Percentiles rank a stretch among this genome's conserved stretches.
phyloP scores from a whole-genome alignment of 1,139 yeast species.

The Suhomyces taliae region DNA sequence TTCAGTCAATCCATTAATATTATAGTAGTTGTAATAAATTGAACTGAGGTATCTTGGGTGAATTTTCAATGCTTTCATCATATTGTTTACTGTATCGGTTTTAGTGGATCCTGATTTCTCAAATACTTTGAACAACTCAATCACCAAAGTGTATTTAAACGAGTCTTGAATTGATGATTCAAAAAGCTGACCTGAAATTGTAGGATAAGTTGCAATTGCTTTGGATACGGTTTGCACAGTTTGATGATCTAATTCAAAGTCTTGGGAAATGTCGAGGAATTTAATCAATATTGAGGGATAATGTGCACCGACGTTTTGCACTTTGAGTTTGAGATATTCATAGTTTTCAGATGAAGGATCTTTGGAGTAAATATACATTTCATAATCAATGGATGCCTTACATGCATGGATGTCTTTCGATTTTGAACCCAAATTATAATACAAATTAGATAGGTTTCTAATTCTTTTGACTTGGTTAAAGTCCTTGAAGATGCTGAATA shows the following conservation, averaged over 20 bases:
- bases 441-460: conserved; percentile 29
- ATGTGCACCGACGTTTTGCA: conserved; percentile 17
- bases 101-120: conserved; percentile 15
- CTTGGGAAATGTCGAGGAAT: conserved; percentile 2
- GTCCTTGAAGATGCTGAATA: conserved; percentile 16
- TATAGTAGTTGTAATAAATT: conserved; percentile 23
- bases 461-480: conserved; percentile 29
- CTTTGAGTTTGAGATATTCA: conserved; percentile 16
- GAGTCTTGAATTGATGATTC: conserved; percentile 4
- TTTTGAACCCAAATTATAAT: conserved; percentile 13
- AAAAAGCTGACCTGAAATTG: conserved; percentile 1
- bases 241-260: conserved; percentile 8
- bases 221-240: conserved; percentile 16
- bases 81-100: conserved; percentile 16
- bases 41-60: conserved; percentile 12
- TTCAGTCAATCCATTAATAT: conserved; percentile 20
- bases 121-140: conserved; percentile 11
- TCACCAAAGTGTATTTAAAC: conserved; percentile 6
- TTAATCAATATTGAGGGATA: conserved; percentile 1
- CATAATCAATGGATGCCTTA: conserved; percentile 22
- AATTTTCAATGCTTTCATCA: conserved; percentile 15
- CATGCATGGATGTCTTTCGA: conserved; percentile 9
- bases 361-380: conserved; percentile 17
- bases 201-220: background rate
- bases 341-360: conserved; percentile 14